phyloP scores from a whole-genome alignment of 2,329 filamentous ascomycete species.

The Pezicula neosporulosa region DNA sequence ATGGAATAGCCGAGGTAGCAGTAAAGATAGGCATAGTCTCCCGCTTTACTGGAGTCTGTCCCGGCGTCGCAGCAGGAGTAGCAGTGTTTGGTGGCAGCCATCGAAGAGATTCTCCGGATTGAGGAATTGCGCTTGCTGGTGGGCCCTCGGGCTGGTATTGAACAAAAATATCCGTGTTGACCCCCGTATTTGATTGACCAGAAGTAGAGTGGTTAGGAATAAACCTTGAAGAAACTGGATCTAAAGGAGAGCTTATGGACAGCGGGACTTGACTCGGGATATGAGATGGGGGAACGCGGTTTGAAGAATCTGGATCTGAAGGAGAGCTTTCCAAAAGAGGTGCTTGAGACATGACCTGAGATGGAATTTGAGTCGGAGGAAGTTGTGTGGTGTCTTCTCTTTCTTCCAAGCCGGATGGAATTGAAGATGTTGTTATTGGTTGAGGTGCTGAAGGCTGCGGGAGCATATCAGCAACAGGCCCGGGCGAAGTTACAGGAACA shows the following conservation, averaged over 20 bases:
- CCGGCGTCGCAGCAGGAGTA: conserved; percentile 7
- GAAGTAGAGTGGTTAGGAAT: background rate
- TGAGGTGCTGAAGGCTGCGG: conserved; percentile 15
- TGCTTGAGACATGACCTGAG: conserved; percentile 1
- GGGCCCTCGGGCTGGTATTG: conserved; percentile 55
- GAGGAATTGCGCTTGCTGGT: conserved; percentile 32
- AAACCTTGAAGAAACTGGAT: background rate
- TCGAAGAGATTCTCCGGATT: conserved; percentile 36
- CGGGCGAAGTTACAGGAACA: background rate
- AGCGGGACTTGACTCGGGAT: conserved; percentile 15
- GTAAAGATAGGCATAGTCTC: conserved; percentile 27
- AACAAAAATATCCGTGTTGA: conserved; percentile 42
- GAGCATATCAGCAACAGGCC: conserved; percentile 2
- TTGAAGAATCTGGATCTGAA: background rate
- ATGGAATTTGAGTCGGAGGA: conserved; percentile 1
- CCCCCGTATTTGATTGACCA: conserved; percentile 1
- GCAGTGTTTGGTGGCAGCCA: conserved; percentile 48
- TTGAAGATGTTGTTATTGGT: conserved; percentile 5
- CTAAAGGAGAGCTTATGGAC: conserved; percentile 20
- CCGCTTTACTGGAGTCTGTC: conserved; percentile 19
- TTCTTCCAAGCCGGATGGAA: conserved; percentile 14
- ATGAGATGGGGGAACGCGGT: too few species aligned
- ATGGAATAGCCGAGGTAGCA: conserved; percentile 26
- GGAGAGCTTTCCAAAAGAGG: conserved; percentile 24
- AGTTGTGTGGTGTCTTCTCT: background rate